Evolutionary conservation across 192 early-diverging fungal species (phyloP).

Genomic region (Coemansia umbellata): DNA sequence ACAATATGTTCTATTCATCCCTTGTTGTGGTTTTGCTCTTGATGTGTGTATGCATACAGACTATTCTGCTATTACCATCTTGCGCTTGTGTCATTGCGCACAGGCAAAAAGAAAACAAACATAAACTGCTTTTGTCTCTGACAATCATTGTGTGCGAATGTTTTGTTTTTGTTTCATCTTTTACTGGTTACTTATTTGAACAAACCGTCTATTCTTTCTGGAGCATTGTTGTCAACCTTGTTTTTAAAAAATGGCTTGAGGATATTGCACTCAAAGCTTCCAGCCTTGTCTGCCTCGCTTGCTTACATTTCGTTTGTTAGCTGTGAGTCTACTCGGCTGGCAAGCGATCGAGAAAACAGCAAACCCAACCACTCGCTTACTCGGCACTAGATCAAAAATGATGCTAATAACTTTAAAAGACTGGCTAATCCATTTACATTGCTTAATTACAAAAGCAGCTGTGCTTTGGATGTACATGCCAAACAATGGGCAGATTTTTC

Average conservation of each 20-base stretch:
- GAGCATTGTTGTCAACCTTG: constrained; percentile 1
- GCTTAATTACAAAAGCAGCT: too few relatives aligned
- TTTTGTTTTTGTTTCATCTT: not conserved
- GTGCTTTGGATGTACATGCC: too few relatives aligned
- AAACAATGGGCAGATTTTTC: too few relatives aligned
- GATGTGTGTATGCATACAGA: not conserved
- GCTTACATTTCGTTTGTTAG: not conserved
- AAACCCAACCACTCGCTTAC: not conserved
- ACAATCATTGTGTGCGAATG: constrained; percentile 1
- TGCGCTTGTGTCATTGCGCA: not conserved
- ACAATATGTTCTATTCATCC: not conserved
- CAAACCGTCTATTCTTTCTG: too few relatives aligned
- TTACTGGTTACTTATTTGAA: not conserved
- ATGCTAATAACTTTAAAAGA: too few relatives aligned
- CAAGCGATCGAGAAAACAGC: not conserved
- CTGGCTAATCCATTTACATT: too few relatives aligned
- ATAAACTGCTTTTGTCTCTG: not conserved
- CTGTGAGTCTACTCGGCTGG: not conserved
- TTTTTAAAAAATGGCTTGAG: not conserved
- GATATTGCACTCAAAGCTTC: not conserved
- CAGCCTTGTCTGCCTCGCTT: too few relatives aligned
- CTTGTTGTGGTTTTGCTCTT: not conserved
- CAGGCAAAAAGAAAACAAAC: not conserved
- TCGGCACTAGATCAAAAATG: too few relatives aligned
- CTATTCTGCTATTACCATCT: not conserved